A percentile compares a stretch with the other conserved stretches of the same genome.
These are phyloP conservation scores for Stereum hirsutum DNA, from an alignment of 1,284 basidiomycete species.

Conservation along the genomic window DNA sequence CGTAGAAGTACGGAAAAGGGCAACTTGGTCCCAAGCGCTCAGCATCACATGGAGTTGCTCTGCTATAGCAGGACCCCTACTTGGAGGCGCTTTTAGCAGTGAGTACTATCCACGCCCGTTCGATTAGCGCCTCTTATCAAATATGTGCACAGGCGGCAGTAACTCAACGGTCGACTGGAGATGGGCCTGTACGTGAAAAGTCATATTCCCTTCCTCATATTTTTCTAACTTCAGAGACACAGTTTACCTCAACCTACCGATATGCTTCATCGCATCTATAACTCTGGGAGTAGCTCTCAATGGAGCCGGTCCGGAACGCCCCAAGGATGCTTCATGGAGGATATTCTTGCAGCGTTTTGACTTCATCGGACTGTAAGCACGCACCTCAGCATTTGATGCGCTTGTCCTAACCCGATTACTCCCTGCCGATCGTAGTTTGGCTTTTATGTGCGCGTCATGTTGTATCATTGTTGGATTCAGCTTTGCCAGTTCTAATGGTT, in stretches of 20 bases:
- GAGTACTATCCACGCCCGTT: slow-evolving; percentile 16
- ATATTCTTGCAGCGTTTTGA: slow-evolving; percentile 50
- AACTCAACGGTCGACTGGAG: slow-evolving; percentile 46
- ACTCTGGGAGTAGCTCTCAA: slow-evolving; percentile 52
- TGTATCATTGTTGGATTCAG: slow-evolving; percentile 71
- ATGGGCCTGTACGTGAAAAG: slow-evolving; percentile 62
- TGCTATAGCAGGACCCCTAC: slow-evolving; percentile 67
- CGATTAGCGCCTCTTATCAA: slow-evolving; percentile 5
- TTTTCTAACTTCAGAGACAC: slow-evolving; percentile 1
- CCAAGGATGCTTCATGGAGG: slow-evolving; percentile 44
- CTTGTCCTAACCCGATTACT: slow-evolving; percentile 2
- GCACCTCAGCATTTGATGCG: slow-evolving; percentile 5
- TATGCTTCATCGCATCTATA: slow-evolving; percentile 50
- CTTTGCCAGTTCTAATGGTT: slow-evolving; percentile 56
- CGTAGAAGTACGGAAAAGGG: slow-evolving; percentile 54
- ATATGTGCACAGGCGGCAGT: slow-evolving; percentile 12
- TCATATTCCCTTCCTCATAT: slow-evolving; percentile 1
- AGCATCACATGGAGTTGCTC: slow-evolving; percentile 79
- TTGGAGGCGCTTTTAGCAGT: slow-evolving; percentile 75
- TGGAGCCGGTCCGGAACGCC: slow-evolving; percentile 34
- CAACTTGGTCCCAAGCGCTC: slow-evolving; percentile 75
- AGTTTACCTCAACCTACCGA: slow-evolving; percentile 78
- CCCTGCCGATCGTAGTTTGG: slow-evolving; percentile 29
- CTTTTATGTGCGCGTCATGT: slow-evolving; percentile 70
- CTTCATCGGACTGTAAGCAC: slow-evolving; percentile 62